A percentile compares a stretch with the other conserved stretches of the same genome.
Conservation (phyloP, 2,329 filamentous ascomycete genomes). For the Penicillium expansum region DNA sequence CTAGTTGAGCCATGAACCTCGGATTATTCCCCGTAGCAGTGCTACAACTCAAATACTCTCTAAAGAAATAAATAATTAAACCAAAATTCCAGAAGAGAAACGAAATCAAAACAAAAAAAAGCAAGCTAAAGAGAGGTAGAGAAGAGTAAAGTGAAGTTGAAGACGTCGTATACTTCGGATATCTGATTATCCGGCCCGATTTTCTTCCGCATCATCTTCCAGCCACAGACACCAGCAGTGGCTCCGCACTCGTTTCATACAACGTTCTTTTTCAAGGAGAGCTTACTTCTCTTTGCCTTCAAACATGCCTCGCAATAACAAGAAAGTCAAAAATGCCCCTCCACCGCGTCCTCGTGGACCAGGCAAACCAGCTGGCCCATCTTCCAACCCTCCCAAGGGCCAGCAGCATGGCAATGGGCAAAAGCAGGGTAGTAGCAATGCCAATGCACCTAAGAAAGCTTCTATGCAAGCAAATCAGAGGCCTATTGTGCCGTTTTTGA, state of each 20-base stretch:
- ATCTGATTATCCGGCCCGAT: slow-evolving; percentile 21
- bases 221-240: neutral
- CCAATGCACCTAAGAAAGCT: slow-evolving; percentile 17
- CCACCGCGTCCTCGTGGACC: slow-evolving; percentile 11
- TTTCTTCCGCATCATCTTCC: slow-evolving; percentile 3
- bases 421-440: slow-evolving; percentile 9
- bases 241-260: neutral
- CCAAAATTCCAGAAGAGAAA: neutral
- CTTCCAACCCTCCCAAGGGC: slow-evolving; percentile 1
- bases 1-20: neutral
- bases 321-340: slow-evolving; percentile 18
- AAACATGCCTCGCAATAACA: slow-evolving; percentile 23
- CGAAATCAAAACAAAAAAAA: neutral
- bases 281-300: neutral
- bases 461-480: slow-evolving; percentile 25
- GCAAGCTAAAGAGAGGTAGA: neutral
- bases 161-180: slow-evolving; percentile 12
- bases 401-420: slow-evolving; percentile 7
- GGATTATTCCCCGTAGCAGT: neutral
- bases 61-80: neutral
- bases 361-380: slow-evolving; percentile 8
- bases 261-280: neutral
- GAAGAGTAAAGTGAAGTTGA: neutral
- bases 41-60: neutral
- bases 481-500: slow-evolving; percentile 42